Percentiles rank a stretch among this genome's conserved stretches.
Evolutionary conservation across 1,284 basidiomycete species (phyloP).

Genomic region (Ustilago curta): DNA sequence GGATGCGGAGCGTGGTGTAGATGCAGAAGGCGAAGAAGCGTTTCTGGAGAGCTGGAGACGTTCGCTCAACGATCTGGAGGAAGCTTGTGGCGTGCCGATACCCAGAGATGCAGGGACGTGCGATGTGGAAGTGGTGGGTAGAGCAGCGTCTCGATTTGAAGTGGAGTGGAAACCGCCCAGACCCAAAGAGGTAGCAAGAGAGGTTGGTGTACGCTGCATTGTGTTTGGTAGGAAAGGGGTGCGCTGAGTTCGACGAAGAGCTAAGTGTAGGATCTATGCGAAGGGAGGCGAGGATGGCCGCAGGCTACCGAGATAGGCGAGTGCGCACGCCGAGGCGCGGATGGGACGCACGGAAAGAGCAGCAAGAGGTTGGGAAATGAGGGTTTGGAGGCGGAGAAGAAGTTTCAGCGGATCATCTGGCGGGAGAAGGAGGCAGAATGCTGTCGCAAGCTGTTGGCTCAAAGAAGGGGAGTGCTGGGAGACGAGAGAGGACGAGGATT

Average conservation of each 20-base stretch:
- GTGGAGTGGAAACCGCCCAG: slow-evolving; percentile 7
- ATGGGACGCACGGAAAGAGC: slow-evolving; percentile 1
- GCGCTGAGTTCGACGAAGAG: too few species aligned
- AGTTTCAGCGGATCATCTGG: slow-evolving; percentile 1
- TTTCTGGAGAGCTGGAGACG: slow-evolving; percentile 24
- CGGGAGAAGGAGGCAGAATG: background rate
- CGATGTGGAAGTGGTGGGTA: slow-evolving; percentile 8
- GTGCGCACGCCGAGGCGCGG: slow-evolving; percentile 14
- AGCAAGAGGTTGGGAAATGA: background rate
- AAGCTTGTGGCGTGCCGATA: slow-evolving; percentile 17
- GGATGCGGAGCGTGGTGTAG: slow-evolving; percentile 7
- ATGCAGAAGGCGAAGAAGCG: slow-evolving; percentile 19
- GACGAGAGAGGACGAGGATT: background rate
- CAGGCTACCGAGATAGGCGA: background rate
- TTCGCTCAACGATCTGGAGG: slow-evolving; percentile 23
- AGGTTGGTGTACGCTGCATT: slow-evolving; percentile 17
- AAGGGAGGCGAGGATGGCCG: background rate
- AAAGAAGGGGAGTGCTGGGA: background rate
- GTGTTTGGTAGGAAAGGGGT: background rate
- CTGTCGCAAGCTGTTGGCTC: background rate
- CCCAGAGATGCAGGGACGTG: slow-evolving; percentile 42
- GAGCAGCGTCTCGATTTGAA: background rate
- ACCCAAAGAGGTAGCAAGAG: slow-evolving; percentile 4
- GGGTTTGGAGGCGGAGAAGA: too few species aligned
- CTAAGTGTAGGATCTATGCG: background rate